Conservation (phyloP, 2,329 filamentous ascomycete genomes). For the Nannizzia gypsea region DNA sequence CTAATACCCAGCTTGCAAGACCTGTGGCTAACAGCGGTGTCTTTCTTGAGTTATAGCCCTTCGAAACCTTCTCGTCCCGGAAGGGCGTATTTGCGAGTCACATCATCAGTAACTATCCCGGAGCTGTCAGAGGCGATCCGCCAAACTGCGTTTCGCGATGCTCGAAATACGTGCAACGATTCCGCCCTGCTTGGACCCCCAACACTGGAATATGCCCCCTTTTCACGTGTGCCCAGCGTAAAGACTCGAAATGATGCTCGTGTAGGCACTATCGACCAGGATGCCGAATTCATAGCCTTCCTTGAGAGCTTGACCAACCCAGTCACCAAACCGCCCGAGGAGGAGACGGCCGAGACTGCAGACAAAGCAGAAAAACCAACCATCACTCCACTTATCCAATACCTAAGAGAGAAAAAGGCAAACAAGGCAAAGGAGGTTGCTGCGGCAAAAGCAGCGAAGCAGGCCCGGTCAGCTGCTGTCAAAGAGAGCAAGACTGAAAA, state of each 20-base stretch:
- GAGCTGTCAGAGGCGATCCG: conserved; percentile 60
- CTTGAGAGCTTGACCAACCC: conserved; percentile 74
- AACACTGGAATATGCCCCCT: conserved; percentile 67
- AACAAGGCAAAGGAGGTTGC: conserved; percentile 49
- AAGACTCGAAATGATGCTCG: conserved; percentile 69
- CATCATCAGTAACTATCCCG: conserved; percentile 56
- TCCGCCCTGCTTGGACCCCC: conserved; percentile 66
- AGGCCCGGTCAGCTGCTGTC: conserved; percentile 20
- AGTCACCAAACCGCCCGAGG: conserved; percentile 43
- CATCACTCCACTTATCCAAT: conserved; percentile 82
- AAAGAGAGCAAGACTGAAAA: conserved; percentile 33
- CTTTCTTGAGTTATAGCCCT: conserved; percentile 40
- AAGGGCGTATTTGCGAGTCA: conserved; percentile 70
- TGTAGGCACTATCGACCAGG: conserved; percentile 91
- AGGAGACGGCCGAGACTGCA: conserved; percentile 39
- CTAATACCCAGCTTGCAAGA: too few relatives aligned
- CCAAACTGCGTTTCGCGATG: conserved; percentile 62
- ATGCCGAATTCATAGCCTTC: conserved; percentile 90
- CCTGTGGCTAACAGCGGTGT: conserved; percentile 1
- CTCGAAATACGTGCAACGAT: conserved; percentile 61
- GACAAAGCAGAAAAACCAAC: conserved; percentile 51
- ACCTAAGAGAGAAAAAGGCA: conserved; percentile 81
- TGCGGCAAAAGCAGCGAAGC: conserved; percentile 36
- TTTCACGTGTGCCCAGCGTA: conserved; percentile 66
- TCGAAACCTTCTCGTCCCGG: conserved; percentile 74